Evolutionary conservation across 805 yeast species (phyloP).

Genomic region (Kodamaea sagamina): DNA sequence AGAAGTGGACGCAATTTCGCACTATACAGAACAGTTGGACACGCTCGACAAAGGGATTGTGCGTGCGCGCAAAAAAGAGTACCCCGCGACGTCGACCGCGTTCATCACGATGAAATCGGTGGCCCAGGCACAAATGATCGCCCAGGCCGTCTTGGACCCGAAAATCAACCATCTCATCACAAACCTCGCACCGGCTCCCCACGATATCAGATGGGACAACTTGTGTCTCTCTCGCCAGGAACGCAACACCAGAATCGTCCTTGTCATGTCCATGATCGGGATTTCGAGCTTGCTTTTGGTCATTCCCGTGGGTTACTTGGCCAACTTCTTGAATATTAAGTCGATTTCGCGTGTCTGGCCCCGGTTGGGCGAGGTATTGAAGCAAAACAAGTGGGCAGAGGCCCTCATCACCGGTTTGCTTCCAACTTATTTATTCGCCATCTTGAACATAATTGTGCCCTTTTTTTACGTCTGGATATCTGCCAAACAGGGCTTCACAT

Average conservation of each 20-base stretch:
- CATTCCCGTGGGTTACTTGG: constrained; percentile 81
- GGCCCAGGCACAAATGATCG: constrained; percentile 94
- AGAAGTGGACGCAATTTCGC: constrained; percentile 77
- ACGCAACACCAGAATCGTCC: constrained; percentile 61
- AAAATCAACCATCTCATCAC: constrained; percentile 81
- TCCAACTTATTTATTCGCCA: constrained; percentile 88
- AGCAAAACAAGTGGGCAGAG: constrained; percentile 68
- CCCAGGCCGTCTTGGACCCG: constrained; percentile 93
- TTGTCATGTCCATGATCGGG: constrained; percentile 67
- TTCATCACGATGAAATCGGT: constrained; percentile 94
- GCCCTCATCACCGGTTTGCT: constrained; percentile 82
- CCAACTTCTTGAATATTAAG: constrained; percentile 76
- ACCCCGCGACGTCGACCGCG: constrained; percentile 85
- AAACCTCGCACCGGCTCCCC: constrained; percentile 91
- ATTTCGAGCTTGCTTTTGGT: constrained; percentile 70
- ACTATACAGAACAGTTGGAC: constrained; percentile 67
- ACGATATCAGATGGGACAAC: constrained; percentile 91
- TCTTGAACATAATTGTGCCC: constrained; percentile 81
- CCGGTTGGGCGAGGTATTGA: constrained; percentile 65
- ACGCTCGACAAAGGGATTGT: constrained; percentile 69
- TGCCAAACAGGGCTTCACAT: constrained; percentile 80
- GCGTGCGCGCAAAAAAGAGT: constrained; percentile 65
- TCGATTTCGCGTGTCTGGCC: constrained; percentile 85
- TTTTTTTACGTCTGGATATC: constrained; percentile 84
- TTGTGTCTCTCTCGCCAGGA: constrained; percentile 77